Conservation (phyloP, 2,329 filamentous ascomycete species). For the Pseudopithomyces maydicus region DNA sequence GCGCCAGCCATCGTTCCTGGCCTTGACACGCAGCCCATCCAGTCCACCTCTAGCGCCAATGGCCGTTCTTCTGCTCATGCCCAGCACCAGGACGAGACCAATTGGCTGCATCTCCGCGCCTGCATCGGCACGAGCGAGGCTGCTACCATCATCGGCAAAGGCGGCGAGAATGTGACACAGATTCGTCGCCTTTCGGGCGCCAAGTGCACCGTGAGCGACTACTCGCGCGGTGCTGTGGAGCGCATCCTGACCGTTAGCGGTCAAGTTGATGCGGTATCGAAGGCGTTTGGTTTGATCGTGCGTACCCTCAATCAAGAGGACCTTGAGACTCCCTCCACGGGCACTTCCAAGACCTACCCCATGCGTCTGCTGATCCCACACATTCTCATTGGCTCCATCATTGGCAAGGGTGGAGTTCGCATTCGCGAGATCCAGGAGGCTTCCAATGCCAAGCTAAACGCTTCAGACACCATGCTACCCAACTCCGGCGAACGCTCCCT, state of each 20-base stretch:
- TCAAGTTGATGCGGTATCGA: conserved; percentile 93
- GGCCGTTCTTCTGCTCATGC: conserved; percentile 54
- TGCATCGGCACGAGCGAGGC: conserved; percentile 98
- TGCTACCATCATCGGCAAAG: conserved; percentile 97
- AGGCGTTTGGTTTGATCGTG: conserved; percentile 98
- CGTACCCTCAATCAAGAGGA: conserved; percentile 98
- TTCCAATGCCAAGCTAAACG: conserved; percentile 93
- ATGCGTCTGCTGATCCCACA: conserved; percentile 94
- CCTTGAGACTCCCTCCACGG: conserved; percentile 82
- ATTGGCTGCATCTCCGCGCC: conserved; percentile 95
- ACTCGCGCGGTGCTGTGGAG: conserved; percentile 94
- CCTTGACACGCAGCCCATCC: conserved; percentile 63
- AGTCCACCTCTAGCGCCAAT: conserved; percentile 60
- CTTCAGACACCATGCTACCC: conserved; percentile 91
- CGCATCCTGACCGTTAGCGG: conserved; percentile 97
- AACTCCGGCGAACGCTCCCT: conserved; percentile 97
- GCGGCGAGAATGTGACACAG: conserved; percentile 96
- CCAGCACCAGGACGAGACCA: conserved; percentile 80
- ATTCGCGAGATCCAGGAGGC: conserved; percentile 99
- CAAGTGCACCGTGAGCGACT: conserved; percentile 99
- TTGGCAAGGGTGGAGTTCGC: conserved; percentile 92
- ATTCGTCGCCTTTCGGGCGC: conserved; percentile 94
- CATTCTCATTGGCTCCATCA: conserved; percentile 97
- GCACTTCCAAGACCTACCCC: conserved; percentile 96
- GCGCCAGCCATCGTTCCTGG: conserved; percentile 42